Evolutionary conservation across 257 asterid genomes (phyloP).

Genomic region (Solanum bulbocastanum): DNA sequence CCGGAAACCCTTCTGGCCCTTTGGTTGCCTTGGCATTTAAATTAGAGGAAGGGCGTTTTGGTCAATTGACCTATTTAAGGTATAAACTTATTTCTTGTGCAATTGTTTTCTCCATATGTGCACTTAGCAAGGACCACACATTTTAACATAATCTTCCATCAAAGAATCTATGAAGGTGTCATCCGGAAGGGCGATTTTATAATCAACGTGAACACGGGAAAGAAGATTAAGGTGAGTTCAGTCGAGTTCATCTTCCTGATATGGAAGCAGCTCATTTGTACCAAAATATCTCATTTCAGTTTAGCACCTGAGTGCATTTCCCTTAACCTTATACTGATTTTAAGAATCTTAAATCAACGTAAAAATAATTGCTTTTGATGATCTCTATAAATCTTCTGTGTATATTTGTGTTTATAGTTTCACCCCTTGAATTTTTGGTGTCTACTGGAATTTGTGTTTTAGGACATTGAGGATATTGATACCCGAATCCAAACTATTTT

Average conservation of each 20-base stretch:
- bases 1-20: conserved; percentile 90
- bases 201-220: conserved; percentile 78
- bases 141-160: conserved; percentile 7
- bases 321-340: background rate
- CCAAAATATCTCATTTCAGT: background rate
- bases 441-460: background rate
- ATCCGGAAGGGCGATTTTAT: conserved; percentile 92
- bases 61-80: conserved; percentile 93
- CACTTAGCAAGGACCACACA: background rate
- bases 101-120: background rate
- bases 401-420: background rate
- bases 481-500: background rate
- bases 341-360: background rate
- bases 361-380: background rate
- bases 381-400: background rate
- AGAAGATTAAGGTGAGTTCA: conserved; percentile 74
- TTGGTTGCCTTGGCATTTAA: conserved; percentile 97
- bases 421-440: background rate
- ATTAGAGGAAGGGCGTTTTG: conserved; percentile 93
- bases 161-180: conserved; percentile 92
- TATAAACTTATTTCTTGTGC: conserved; percentile 9
- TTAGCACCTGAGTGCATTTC: background rate
- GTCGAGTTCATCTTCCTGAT: background rate
- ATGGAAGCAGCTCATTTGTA: background rate
- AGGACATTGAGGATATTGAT: background rate